These are phyloP conservation scores for Beauveria caledonica DNA, from an alignment of 2,329 filamentous ascomycete genomes.

Conservation along the genomic window DNA sequence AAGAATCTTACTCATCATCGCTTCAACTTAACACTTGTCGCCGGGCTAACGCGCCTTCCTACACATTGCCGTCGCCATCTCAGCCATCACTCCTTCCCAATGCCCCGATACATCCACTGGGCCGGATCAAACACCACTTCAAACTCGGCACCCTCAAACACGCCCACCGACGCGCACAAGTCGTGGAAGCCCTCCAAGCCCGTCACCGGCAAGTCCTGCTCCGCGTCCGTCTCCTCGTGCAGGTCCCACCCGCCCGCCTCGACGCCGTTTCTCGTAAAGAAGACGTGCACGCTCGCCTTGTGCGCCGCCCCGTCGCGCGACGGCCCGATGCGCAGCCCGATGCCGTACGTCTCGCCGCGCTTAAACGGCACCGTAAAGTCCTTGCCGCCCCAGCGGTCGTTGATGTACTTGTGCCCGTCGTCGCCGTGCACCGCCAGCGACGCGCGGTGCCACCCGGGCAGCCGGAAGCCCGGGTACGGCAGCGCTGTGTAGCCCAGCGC, in stretches of 20 bases:
- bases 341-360: constrained; percentile 58
- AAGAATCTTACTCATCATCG: too few relatives aligned
- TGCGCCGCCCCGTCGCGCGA: constrained; percentile 14
- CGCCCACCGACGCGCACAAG: constrained; percentile 61
- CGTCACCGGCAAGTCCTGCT: constrained; percentile 51
- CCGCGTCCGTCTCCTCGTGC: constrained; percentile 62
- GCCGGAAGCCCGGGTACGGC: constrained; percentile 68
- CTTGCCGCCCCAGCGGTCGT: constrained; percentile 65
- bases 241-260: constrained; percentile 59
- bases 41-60: neutral
- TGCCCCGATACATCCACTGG: constrained; percentile 45
- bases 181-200: constrained; percentile 67
- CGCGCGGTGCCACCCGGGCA: constrained; percentile 75
- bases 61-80: neutral
- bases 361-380: constrained; percentile 57
- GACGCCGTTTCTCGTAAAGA: constrained; percentile 62
- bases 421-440: constrained; percentile 71
- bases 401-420: constrained; percentile 68
- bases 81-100: constrained; percentile 1
- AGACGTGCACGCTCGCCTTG: constrained; percentile 33
- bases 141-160: constrained; percentile 59
- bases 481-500: constrained; percentile 64
- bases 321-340: constrained; percentile 58
- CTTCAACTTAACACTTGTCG: neutral
- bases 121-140: constrained; percentile 55